Conservation (phyloP, 306 rosid species). For the Quercus gilva region DNA sequence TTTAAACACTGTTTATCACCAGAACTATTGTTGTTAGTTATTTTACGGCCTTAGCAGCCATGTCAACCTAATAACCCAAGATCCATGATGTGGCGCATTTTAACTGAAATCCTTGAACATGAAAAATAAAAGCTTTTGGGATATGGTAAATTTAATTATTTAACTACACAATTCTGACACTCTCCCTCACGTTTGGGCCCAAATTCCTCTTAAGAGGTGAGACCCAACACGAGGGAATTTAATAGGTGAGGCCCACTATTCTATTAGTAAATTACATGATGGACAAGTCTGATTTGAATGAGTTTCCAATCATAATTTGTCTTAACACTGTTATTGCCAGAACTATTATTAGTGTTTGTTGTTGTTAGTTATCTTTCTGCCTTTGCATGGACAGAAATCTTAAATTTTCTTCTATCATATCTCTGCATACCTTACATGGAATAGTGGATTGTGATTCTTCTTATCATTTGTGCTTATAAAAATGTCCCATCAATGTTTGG, state of each 20-base stretch:
- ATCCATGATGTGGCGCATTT: no score
- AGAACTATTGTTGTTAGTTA: not conserved
- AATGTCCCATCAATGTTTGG: not conserved
- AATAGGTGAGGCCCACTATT: not conserved
- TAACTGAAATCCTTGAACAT: no score
- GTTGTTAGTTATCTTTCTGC: not conserved
- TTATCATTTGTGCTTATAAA: not conserved
- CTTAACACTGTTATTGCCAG: not conserved
- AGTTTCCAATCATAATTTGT: not conserved
- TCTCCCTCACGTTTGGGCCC: no score
- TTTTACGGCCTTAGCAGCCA: not conserved
- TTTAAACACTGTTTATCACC: not conserved
- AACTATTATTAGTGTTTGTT: not conserved
- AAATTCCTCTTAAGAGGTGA: no score
- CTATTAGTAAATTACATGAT: not conserved
- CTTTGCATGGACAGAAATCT: not conserved
- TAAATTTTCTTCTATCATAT: not conserved
- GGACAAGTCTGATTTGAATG: not conserved
- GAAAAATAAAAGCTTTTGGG: no score
- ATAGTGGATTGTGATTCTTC: not conserved
- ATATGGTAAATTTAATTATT: no score
- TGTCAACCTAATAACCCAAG: no score
- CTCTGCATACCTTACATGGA: not conserved
- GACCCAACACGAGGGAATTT: no score
- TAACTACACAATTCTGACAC: no score